A percentile compares a stretch with the other conserved stretches of the same genome.
phyloP scores from a whole-genome alignment of 495 filamentous ascomycete genomes.

The Friedmanniomyces simplex region DNA sequence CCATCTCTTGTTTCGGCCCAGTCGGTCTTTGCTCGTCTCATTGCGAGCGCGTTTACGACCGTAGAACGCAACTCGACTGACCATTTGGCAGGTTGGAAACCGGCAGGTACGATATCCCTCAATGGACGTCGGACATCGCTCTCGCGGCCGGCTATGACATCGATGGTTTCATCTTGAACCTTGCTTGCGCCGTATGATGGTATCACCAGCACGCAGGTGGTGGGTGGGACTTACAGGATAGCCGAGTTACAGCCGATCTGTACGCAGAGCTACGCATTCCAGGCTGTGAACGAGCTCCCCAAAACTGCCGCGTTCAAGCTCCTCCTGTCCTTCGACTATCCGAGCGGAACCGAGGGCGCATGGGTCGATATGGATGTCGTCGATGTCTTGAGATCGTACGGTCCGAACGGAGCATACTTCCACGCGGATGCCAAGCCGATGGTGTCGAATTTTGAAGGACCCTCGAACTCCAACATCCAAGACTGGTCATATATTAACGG shows the following conservation, averaged over 20 bases:
- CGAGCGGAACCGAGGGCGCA: conserved; percentile 28
- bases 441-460: conserved; percentile 66
- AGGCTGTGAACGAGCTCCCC: conserved; percentile 35
- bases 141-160: conserved; percentile 52
- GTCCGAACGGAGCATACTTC: conserved; percentile 41
- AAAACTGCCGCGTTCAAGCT: conserved; percentile 39
- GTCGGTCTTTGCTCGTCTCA: background rate
- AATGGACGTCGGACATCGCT: conserved; percentile 49
- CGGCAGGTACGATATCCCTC: conserved; percentile 1
- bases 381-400: conserved; percentile 48
- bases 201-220: conserved; percentile 38
- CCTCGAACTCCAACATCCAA: conserved; percentile 33
- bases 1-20: background rate
- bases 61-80: too few relatives aligned
- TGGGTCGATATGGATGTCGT: conserved; percentile 50
- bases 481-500: conserved; percentile 50
- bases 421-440: conserved; percentile 46
- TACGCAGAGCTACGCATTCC: background rate
- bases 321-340: conserved; percentile 61
- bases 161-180: conserved; percentile 64
- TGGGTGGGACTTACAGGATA: conserved; percentile 41
- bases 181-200: conserved; percentile 37
- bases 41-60: too few relatives aligned
- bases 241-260: background rate
- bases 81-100: conserved; percentile 1